Base-by-base conservation (phyloP, 257 asterid species). In the Verbena officinalis region DNA sequence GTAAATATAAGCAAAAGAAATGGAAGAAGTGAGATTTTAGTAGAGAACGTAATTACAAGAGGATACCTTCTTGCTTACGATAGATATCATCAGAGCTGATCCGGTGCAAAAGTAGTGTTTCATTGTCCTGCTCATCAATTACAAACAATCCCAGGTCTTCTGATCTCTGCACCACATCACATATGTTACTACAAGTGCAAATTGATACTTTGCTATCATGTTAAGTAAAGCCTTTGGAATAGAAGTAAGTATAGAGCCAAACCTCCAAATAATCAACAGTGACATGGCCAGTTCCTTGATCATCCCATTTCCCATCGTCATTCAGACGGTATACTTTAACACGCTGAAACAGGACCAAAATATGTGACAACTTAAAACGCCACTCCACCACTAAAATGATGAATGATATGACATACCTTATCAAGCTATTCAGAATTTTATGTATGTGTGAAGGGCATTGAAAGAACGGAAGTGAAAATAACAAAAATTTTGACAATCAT, bases 271-370 rank as follows among this genome's bases (percentile, higher is more conserved):
- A 89, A 75, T 92, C 95, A 75, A 91, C 87, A 73, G 84, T 79
- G 62, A 88, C 95, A 52, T 90, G 97, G 70, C 99, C 99, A 73
- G 99, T 94, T 81, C 99, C 99, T 86, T 90, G 97, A 78, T 94
- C 99, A 72, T 90, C 99, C 99, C 99, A 94, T 82, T 86, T 94
- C 30, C 97, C 97, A 50, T 94, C 95, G 45, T 75, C 96, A 80
- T 77, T 90, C 79, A 88, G 78, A 30, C 95, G 96, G 72, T 94
- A 94, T 45, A 94, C 96, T 84, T 90, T 94, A 53, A 94, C 99
- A 54, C 97, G 99, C 99, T 90, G 89, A 59, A 70, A 30, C 12
- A 43, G 22, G 43, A 56, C 34, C 0, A 30, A 55, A 19, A 58
- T 31, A 22, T 1, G 64, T 64, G 16, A 75, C 53, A 69, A 38